These are phyloP conservation scores for Fusarium foetens DNA, from an alignment of 2,329 filamentous ascomycete species.

Conservation along the genomic window DNA sequence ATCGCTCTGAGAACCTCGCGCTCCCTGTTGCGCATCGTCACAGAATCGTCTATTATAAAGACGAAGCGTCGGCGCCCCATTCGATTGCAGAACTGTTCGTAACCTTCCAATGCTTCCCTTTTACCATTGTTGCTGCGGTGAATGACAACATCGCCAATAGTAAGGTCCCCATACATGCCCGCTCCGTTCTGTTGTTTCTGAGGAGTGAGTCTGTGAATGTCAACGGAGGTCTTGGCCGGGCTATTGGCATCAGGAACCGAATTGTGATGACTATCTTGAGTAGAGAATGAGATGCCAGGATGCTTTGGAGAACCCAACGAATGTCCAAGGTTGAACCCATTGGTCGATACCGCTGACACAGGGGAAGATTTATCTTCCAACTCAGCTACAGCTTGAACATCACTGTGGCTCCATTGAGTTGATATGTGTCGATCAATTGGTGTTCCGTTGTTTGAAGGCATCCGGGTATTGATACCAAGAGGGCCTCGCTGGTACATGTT, in stretches of 20 bases:
- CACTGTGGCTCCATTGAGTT: not conserved
- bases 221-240: not conserved
- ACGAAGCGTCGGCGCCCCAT: conserved; percentile 16
- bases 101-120: conserved; percentile 1
- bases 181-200: not conserved
- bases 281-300: not conserved
- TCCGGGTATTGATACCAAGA: not conserved
- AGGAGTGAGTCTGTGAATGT: not conserved
- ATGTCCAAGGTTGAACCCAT: not conserved
- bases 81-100: not conserved
- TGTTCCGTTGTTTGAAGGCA: not conserved
- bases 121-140: not conserved
- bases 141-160: not conserved
- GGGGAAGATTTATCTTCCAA: not conserved
- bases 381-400: not conserved
- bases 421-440: not conserved
- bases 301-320: not conserved
- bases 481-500: not conserved
- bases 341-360: not conserved
- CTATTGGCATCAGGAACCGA: not conserved
- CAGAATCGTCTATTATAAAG: conserved; percentile 28
- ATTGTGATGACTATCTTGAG: not conserved
- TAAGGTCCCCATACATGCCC: not conserved
- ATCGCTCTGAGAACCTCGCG: not conserved
- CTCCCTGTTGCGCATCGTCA: not conserved